Conservation (phyloP, 345 rosid genomes). For the Rhodamnia rubescens region DNA sequence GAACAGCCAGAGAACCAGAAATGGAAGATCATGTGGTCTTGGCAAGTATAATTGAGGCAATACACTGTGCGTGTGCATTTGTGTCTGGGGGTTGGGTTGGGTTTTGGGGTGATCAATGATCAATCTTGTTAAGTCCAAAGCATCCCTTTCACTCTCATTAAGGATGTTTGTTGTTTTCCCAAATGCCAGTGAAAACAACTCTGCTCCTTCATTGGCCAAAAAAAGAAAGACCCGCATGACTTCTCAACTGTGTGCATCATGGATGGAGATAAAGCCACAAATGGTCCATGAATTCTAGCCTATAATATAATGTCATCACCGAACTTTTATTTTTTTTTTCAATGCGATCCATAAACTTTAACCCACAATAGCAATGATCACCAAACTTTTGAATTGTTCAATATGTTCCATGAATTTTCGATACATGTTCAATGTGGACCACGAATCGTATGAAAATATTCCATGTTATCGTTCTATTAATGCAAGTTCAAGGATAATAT, state of each 20-base stretch:
- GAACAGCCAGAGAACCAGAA: neutral
- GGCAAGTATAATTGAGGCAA: constrained; percentile 13
- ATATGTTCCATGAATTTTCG: too few relatives aligned
- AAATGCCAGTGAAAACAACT: neutral
- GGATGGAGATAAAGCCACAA: too few relatives aligned
- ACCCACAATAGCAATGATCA: too few relatives aligned
- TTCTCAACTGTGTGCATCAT: neutral
- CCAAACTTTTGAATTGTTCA: too few relatives aligned
- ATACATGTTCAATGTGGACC: too few relatives aligned
- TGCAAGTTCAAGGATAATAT: too few relatives aligned
- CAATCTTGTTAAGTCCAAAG: neutral
- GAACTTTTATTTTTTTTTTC: too few relatives aligned
- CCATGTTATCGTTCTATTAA: too few relatives aligned
- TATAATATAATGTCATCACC: too few relatives aligned
- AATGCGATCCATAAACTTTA: too few relatives aligned
- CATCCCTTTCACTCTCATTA: neutral
- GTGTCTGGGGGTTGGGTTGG: neutral
- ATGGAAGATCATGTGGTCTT: constrained; percentile 19
- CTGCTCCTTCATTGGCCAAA: neutral
- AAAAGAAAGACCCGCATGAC: neutral
- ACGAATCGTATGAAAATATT: too few relatives aligned
- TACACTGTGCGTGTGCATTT: neutral
- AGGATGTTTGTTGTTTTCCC: constrained; percentile 1
- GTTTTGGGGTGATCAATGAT: neutral
- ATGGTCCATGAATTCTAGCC: too few relatives aligned